phyloP scores from a whole-genome alignment of 768 basidiomycete genomes.

The Mycena maculata region DNA sequence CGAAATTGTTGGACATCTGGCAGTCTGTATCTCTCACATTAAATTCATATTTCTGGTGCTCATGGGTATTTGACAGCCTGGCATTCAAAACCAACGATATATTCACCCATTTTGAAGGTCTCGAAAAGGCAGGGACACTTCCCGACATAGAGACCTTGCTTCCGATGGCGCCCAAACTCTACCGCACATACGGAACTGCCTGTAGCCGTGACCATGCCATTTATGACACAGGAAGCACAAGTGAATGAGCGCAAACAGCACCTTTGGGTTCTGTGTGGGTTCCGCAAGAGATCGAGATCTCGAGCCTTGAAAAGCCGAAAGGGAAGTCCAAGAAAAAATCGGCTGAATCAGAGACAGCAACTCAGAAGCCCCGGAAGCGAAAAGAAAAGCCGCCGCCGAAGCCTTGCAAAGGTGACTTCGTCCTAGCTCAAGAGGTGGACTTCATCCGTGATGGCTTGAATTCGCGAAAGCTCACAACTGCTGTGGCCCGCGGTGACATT shows the following conservation, averaged over 20 bases:
- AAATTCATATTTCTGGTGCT: too few relatives aligned
- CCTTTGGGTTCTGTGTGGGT: not conserved
- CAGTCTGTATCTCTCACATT: too few relatives aligned
- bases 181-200: conserved; percentile 5
- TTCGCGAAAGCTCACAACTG: conserved; percentile 42
- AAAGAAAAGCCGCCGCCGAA: not conserved
- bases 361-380: not conserved
- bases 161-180: not conserved
- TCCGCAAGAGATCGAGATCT: not conserved
- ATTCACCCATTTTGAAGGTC: not conserved
- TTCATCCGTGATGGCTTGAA: conserved; percentile 41
- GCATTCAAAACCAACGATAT: conserved; percentile 3
- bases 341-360: not conserved
- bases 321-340: not conserved
- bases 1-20: too few relatives aligned
- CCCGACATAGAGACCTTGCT: not conserved
- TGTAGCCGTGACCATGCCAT: conserved; percentile 10
- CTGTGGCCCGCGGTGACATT: conserved; percentile 47
- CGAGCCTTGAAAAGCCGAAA: conserved; percentile 7
- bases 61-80: not conserved
- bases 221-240: not conserved
- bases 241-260: conserved; percentile 1
- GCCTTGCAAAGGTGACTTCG: conserved; percentile 35
- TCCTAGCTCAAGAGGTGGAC: conserved; percentile 39
- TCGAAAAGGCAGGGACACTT: too few relatives aligned